Conservation (phyloP, 2,329 filamentous ascomycete species). For the Aureobasidium leucospermi region DNA sequence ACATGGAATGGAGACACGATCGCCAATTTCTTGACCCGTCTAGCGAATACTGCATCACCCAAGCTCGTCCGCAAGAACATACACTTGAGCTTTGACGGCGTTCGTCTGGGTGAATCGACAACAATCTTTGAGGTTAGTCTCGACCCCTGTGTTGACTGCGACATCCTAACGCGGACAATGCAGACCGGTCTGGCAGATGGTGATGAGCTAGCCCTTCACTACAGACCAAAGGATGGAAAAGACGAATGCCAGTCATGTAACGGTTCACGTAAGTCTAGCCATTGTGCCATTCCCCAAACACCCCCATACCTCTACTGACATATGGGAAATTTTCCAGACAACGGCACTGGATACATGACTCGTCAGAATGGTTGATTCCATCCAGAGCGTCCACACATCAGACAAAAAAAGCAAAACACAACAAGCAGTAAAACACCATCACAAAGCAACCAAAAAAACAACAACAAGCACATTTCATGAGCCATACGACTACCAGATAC, state of each 20-base stretch:
- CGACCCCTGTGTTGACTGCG: not conserved
- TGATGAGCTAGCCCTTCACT: constrained; percentile 1
- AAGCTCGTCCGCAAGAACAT: not conserved
- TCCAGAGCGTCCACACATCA: not conserved
- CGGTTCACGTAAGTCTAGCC: not conserved
- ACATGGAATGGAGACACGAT: constrained; percentile 12
- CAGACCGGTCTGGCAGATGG: constrained; percentile 9
- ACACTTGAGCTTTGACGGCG: constrained; percentile 13
- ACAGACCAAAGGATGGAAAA: too few species aligned
- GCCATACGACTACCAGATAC: too few species aligned
- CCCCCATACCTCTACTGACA: not conserved
- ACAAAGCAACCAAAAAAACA: not conserved
- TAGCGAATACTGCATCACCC: not conserved
- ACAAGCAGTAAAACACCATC: not conserved
- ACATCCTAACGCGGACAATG: not conserved
- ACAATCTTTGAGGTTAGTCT: constrained; percentile 6
- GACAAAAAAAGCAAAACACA: too few species aligned
- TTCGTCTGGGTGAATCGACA: constrained; percentile 5
- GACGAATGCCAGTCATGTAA: not conserved
- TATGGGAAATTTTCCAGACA: not conserved
- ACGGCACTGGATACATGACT: constrained; percentile 11
- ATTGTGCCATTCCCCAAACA: too few species aligned
- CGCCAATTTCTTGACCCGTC: not conserved
- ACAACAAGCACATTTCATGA: too few species aligned
- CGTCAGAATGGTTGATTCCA: not conserved